Base-by-base conservation (phyloP, 2,329 filamentous ascomycete genomes). In the Colletotrichum abscissum region DNA sequence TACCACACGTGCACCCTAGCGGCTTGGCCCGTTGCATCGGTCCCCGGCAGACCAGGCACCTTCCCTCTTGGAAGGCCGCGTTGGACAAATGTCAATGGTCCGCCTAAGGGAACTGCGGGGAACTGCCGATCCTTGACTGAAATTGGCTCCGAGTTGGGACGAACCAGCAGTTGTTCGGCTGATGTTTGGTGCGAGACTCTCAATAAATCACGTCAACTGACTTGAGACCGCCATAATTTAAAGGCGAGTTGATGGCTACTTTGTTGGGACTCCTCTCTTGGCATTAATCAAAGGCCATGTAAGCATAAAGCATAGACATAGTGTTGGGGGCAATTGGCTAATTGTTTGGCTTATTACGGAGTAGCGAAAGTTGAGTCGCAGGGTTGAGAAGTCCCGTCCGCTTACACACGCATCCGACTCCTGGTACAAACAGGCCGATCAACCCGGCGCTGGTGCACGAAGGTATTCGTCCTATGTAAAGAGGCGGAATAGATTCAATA, bases 101-200 rank as follows among this genome's bases (percentile, higher is more conserved):
- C 60, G 58, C 58, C n/a, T 35, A 35, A 52, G 46, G 26, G 49
- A 14, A 14, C 33, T 55, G 70, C 70, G 59, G 70, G 66, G 70
- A 38, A 60, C 12, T 19, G 66, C 42, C 55, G 70, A 64, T 69
- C 66, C 54, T 30, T 26, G 30, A 26, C 59, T 22, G 35, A 12
- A 60, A 28, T 35, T 56, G 28, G 24, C 46, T 24, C 33, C 8
- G n/a, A 35, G 7, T 71, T 56, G 57, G 68, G 63, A 56, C 9
- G 55, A 62, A 35, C 46, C n/a, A 6, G 24, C 24, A 26, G 8
- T 49, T 2, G 22, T 46, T 72, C 69, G 69, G 69, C 19, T 11
- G 35, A 68, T 68, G 28, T 72, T 72, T 72, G 56, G 12, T 59
- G 64, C 69, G 69, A 72, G 69, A 30, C 57, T 19, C 46, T 60